phyloP scores from a whole-genome alignment of 2,329 filamentous ascomycete genomes.

The Knufia petricola region DNA sequence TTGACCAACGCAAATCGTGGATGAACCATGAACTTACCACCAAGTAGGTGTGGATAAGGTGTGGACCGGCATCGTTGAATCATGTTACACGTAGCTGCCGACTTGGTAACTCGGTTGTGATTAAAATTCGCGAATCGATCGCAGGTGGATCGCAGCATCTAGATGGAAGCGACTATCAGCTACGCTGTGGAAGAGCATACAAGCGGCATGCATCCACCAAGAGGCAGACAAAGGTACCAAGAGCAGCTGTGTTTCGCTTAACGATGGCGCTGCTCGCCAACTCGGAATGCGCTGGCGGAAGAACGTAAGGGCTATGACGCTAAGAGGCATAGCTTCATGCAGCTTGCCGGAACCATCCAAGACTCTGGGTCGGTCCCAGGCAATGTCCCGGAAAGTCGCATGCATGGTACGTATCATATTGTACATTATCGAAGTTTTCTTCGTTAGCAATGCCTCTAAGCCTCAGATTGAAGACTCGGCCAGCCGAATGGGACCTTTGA shows the following conservation, averaged over 20 bases:
- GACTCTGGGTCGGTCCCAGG: neutral
- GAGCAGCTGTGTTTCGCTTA: neutral
- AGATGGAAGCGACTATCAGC: neutral
- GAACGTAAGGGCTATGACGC: neutral
- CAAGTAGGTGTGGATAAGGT: neutral
- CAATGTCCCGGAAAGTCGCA: conserved; percentile 2
- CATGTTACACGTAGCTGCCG: conserved; percentile 7
- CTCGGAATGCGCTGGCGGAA: neutral
- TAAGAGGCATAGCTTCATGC: conserved; percentile 6
- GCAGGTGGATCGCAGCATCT: neutral
- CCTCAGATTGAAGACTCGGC: neutral
- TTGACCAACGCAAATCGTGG: neutral
- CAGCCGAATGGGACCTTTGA: neutral
- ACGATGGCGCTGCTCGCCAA: neutral
- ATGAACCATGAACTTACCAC: neutral
- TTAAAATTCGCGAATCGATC: conserved; percentile 9
- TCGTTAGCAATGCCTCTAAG: neutral
- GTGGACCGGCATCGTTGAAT: conserved; percentile 1
- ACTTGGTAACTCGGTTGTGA: conserved; percentile 1
- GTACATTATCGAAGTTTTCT: neutral
- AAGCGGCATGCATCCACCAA: neutral
- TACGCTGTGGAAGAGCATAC: neutral
- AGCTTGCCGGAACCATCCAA: conserved; percentile 2
- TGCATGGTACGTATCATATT: conserved; percentile 2
- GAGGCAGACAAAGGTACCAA: neutral